Evolutionary conservation across 2,329 filamentous ascomycete species (phyloP).

Genomic region (Arthroderma uncinatum): DNA sequence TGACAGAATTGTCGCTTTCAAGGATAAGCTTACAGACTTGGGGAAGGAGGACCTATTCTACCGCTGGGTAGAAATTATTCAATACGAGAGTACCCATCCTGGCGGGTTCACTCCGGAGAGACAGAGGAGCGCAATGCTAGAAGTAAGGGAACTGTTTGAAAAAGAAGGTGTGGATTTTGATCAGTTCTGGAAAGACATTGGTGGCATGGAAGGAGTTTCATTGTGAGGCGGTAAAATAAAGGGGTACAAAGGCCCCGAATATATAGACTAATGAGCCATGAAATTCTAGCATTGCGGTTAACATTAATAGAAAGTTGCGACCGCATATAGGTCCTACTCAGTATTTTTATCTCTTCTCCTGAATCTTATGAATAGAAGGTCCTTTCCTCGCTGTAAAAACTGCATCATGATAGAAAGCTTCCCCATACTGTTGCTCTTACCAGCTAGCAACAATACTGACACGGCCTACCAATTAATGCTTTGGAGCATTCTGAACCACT

Average conservation of each 20-base stretch:
- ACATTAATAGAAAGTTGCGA: too few species aligned
- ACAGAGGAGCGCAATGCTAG: slow-evolving; percentile 59
- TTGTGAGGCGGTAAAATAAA: slow-evolving; percentile 33
- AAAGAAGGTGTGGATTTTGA: slow-evolving; percentile 72
- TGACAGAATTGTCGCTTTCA: slow-evolving; percentile 68
- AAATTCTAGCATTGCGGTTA: not conserved
- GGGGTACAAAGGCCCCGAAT: not conserved
- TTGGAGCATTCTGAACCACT: not conserved
- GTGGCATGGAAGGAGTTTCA: slow-evolving; percentile 48
- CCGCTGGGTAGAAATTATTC: slow-evolving; percentile 83
- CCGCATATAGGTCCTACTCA: too few species aligned
- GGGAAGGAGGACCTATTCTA: slow-evolving; percentile 86
- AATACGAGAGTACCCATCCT: slow-evolving; percentile 70
- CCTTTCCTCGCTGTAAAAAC: too few species aligned
- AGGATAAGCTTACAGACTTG: slow-evolving; percentile 60
- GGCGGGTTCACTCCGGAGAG: slow-evolving; percentile 66
- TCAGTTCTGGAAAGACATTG: slow-evolving; percentile 60
- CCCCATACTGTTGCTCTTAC: too few species aligned
- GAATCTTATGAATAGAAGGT: too few species aligned
- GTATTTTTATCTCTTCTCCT: too few species aligned
- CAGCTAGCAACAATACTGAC: not conserved
- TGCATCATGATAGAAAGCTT: too few species aligned
- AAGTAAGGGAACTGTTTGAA: slow-evolving; percentile 66
- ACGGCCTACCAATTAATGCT: not conserved
- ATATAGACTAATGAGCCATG: not conserved